These are phyloP conservation scores for Adansonia digitata DNA, from an alignment of 345 rosid genomes.

Conservation along the genomic window DNA sequence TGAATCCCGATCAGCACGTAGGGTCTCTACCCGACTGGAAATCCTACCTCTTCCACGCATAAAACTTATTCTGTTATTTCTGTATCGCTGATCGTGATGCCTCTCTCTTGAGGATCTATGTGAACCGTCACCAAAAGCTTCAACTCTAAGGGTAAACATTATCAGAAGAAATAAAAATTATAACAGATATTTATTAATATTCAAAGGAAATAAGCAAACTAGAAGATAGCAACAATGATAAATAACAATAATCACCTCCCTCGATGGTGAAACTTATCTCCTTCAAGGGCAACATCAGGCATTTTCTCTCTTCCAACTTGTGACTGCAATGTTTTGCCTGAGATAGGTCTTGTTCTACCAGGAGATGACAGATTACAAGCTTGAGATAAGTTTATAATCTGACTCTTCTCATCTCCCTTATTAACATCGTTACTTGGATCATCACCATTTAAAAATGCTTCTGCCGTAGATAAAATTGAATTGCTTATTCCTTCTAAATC, in stretches of 20 bases:
- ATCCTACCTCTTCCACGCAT: slow-evolving; percentile 60
- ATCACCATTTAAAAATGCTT: slow-evolving; percentile 30
- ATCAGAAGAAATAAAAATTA: slow-evolving; percentile 9
- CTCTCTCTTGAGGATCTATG: slow-evolving; percentile 45
- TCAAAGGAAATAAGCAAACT: neutral
- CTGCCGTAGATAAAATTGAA: slow-evolving; percentile 35
- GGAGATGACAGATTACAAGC: slow-evolving; percentile 43
- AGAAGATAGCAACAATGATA: slow-evolving; percentile 6
- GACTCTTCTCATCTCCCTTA: slow-evolving; percentile 45
- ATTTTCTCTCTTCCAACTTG: slow-evolving; percentile 50
- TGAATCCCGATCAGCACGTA: slow-evolving; percentile 41
- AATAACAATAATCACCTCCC: slow-evolving; percentile 67
- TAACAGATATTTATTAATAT: neutral
- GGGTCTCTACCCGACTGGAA: slow-evolving; percentile 38
- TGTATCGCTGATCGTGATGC: slow-evolving; percentile 41
- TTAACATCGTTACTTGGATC: slow-evolving; percentile 35
- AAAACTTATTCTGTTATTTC: slow-evolving; percentile 53
- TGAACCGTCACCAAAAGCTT: slow-evolving; percentile 33
- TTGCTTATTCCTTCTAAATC: slow-evolving; percentile 32
- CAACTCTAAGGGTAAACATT: slow-evolving; percentile 42
- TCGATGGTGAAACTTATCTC: slow-evolving; percentile 41
- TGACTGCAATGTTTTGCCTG: slow-evolving; percentile 39
- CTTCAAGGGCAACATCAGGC: slow-evolving; percentile 51
- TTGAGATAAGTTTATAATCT: slow-evolving; percentile 52
- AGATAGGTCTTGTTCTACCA: slow-evolving; percentile 35